Percentiles rank a stretch among this genome's conserved stretches.
Evolutionary conservation across 495 filamentous ascomycete genomes (phyloP).

Genomic region (Lepraria neglecta): DNA sequence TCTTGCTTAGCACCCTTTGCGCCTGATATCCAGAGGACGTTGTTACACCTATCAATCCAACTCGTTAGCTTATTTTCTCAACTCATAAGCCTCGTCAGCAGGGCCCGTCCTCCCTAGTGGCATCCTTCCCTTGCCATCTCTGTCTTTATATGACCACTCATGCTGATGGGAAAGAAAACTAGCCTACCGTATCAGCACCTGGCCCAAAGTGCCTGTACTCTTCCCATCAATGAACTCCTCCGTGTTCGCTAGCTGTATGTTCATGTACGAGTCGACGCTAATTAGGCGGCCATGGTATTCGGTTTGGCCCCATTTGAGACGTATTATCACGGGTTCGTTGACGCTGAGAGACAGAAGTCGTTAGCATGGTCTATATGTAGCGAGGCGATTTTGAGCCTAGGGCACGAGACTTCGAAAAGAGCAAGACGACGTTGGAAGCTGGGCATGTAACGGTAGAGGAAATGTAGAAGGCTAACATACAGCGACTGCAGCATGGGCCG

Average conservation of each 20-base stretch:
- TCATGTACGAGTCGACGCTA: slow-evolving; percentile 97
- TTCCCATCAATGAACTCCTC: slow-evolving; percentile 90
- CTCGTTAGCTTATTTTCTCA: slow-evolving; percentile 24
- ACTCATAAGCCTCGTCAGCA: neutral
- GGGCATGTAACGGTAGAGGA: neutral
- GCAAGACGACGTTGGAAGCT: neutral
- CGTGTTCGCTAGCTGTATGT: slow-evolving; percentile 81
- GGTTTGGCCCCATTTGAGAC: slow-evolving; percentile 94
- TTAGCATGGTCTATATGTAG: neutral
- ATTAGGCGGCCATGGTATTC: slow-evolving; percentile 93
- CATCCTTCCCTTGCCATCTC: neutral
- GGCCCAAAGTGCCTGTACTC: slow-evolving; percentile 72
- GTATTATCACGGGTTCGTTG: slow-evolving; percentile 81
- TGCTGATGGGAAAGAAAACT: neutral
- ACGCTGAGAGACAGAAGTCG: slow-evolving; percentile 47
- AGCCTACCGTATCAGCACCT: slow-evolving; percentile 79
- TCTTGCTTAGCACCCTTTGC: slow-evolving; percentile 56
- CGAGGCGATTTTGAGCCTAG: neutral
- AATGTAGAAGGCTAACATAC: slow-evolving; percentile 46
- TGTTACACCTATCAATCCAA: slow-evolving; percentile 64
- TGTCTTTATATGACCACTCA: neutral
- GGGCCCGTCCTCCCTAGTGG: neutral
- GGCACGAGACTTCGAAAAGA: no score
- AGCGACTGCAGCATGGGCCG: slow-evolving; percentile 81
- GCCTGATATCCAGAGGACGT: slow-evolving; percentile 82